Percentiles rank a stretch among this genome's conserved stretches.
Evolutionary conservation across 164 flowering plant genomes (phyloP).

Genomic region (Amborella trichopoda): DNA sequence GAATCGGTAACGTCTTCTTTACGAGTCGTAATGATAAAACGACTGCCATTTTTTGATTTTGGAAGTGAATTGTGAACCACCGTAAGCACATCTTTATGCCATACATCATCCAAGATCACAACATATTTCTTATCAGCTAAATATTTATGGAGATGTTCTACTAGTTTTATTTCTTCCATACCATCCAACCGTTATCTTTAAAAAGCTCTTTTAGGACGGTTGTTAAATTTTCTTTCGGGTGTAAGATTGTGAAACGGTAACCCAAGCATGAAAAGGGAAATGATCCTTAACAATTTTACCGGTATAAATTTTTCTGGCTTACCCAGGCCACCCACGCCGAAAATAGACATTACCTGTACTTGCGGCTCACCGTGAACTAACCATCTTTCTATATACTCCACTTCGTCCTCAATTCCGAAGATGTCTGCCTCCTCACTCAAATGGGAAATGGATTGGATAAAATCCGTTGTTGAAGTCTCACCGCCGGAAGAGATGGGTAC

Average conservation of each 20-base stretch:
- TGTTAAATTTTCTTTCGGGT: neutral
- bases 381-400: conserved; percentile 30
- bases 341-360: neutral
- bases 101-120: conserved; percentile 30
- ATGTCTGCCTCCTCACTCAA: conserved; percentile 32
- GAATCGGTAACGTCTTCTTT: neutral
- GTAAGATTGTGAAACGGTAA: conserved; percentile 4
- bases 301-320: conserved; percentile 11
- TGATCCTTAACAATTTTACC: neutral
- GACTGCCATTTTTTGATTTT: conserved; percentile 12
- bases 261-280: conserved; percentile 14
- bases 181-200: neutral
- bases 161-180: conserved; percentile 7
- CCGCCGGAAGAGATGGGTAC: conserved; percentile 1
- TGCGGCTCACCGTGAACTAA: conserved; percentile 9
- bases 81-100: conserved; percentile 16
- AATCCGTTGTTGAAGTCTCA: conserved; percentile 1
- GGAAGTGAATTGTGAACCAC: conserved; percentile 18
- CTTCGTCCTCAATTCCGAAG: conserved; percentile 38
- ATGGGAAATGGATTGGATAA: conserved; percentile 25
- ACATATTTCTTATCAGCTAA: conserved; percentile 6
- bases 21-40: conserved; percentile 27
- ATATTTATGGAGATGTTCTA: conserved; percentile 7
- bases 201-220: neutral
- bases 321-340: conserved; percentile 13